These are phyloP conservation scores for Heterobasidion occidentale DNA, from an alignment of 1,284 basidiomycete species.

Conservation along the genomic window DNA sequence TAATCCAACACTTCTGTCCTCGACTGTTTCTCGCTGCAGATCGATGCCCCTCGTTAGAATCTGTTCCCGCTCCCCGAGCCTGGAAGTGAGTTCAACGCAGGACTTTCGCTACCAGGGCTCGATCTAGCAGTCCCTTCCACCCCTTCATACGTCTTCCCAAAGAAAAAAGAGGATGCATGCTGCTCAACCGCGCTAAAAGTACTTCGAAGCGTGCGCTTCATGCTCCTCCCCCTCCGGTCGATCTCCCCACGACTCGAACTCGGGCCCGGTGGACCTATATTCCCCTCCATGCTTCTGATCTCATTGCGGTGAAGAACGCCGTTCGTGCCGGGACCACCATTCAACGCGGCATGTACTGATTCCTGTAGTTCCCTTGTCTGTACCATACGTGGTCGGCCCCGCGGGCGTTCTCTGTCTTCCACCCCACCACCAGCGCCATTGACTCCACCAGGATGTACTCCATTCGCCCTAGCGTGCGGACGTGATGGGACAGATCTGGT, in stretches of 20 bases:
- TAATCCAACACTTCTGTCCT: too few relatives aligned
- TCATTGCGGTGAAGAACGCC: neutral
- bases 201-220: conserved; percentile 55
- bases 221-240: conserved; percentile 44
- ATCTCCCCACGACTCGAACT: conserved; percentile 5
- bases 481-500: neutral
- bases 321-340: neutral
- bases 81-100: neutral
- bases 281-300: conserved; percentile 16
- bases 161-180: conserved; percentile 55
- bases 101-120: neutral
- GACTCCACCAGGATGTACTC: neutral
- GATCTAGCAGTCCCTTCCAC: conserved; percentile 6
- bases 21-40: too few relatives aligned
- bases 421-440: neutral
- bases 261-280: conserved; percentile 5
- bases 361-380: conserved; percentile 28
- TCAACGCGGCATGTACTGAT: conserved; percentile 33
- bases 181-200: conserved; percentile 62
- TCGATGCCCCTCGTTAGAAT: too few relatives aligned
- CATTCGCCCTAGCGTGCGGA: neutral
- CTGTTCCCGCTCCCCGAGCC: too few relatives aligned
- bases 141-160: conserved; percentile 27
- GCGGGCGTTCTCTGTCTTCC: neutral
- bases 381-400: neutral